Evolutionary conservation across 345 rosid genomes (phyloP).

Genomic region (Moringa oleifera): DNA sequence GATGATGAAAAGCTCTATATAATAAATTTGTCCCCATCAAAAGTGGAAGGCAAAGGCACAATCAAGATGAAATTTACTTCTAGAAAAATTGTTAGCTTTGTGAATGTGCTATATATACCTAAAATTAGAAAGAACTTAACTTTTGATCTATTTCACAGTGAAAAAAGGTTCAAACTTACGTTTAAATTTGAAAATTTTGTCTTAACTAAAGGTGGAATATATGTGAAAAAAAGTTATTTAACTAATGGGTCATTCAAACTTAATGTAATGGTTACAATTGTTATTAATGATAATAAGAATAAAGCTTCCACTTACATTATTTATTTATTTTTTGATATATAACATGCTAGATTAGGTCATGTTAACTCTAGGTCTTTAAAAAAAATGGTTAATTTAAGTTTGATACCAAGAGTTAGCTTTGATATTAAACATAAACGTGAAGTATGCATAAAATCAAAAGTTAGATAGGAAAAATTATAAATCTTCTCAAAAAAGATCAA

Average conservation of each 20-base stretch:
- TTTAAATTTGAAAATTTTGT: neutral
- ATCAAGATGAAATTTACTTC: neutral
- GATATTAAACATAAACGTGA: no score
- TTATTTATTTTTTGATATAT: neutral
- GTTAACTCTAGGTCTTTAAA: no score
- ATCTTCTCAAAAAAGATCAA: neutral
- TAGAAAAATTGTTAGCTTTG: neutral
- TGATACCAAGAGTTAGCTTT: no score
- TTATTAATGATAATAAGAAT: no score
- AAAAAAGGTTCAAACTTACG: neutral
- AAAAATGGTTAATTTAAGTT: no score
- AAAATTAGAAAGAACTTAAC: neutral
- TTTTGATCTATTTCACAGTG: neutral
- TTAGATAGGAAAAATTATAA: slow-evolving; percentile 1
- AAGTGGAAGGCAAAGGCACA: neutral
- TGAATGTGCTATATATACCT: neutral
- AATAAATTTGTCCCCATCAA: no score
- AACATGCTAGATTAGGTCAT: no score
- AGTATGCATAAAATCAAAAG: slow-evolving; percentile 1
- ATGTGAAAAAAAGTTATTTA: neutral
- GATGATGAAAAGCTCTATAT: no score
- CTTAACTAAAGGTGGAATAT: neutral
- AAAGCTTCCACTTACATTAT: neutral
- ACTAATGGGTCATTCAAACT: neutral
- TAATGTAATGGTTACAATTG: no score